phyloP scores from a whole-genome alignment of 1,284 basidiomycete genomes.

The Apiotrichum gracile region DNA sequence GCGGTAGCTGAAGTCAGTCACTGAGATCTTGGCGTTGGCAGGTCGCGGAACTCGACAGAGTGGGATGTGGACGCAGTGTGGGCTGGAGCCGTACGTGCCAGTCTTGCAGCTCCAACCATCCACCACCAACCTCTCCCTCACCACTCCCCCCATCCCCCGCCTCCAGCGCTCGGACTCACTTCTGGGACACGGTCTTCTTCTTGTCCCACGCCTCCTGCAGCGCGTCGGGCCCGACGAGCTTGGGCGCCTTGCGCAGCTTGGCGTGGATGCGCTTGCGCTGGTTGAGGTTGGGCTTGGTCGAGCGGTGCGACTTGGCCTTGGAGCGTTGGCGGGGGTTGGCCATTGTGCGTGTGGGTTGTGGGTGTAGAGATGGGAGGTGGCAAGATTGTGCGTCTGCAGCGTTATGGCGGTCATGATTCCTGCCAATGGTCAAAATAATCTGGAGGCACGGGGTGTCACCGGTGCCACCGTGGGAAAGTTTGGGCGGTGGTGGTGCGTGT shows the following conservation, averaged over 20 bases:
- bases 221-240: conserved; percentile 73
- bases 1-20: conserved; percentile 35
- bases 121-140: too few species aligned
- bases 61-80: too few species aligned
- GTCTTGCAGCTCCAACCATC: too few species aligned
- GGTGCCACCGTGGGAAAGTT: background rate
- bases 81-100: too few species aligned
- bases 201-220: conserved; percentile 85
- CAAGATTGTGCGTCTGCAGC: background rate
- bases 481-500: too few species aligned
- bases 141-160: too few species aligned
- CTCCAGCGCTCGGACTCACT: conserved; percentile 59
- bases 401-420: background rate
- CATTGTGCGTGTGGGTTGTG: conserved; percentile 56
- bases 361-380: background rate
- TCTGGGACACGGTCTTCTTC: conserved; percentile 84
- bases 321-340: conserved; percentile 78
- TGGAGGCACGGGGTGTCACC: background rate
- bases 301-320: conserved; percentile 37
- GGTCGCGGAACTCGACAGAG: too few species aligned
- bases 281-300: conserved; percentile 29
- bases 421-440: conserved; percentile 1
- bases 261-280: conserved; percentile 38
- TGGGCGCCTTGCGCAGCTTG: conserved; percentile 60
- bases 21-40: background rate